A percentile compares a stretch with the other conserved stretches of the same genome.
phyloP scores from a whole-genome alignment of 495 filamentous ascomycete species.

The Daldinia loculata region DNA sequence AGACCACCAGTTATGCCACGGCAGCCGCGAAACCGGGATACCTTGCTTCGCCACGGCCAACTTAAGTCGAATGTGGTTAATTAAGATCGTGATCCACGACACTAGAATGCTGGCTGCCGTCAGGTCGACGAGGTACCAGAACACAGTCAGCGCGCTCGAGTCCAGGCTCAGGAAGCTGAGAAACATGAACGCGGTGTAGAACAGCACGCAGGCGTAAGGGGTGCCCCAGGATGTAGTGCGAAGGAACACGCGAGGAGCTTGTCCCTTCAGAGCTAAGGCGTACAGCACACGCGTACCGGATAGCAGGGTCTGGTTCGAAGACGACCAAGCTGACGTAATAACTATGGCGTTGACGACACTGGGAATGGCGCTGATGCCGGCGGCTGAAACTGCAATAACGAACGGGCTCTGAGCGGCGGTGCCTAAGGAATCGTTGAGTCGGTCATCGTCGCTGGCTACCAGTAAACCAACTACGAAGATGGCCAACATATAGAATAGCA shows the following conservation, averaged over 20 bases:
- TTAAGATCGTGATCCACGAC: slow-evolving; percentile 59
- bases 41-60: slow-evolving; percentile 54
- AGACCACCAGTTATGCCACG: slow-evolving; percentile 57
- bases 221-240: slow-evolving; percentile 68
- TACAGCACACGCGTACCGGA: slow-evolving; percentile 71
- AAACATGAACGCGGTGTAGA: slow-evolving; percentile 62
- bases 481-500: slow-evolving; percentile 69
- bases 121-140: slow-evolving; percentile 68
- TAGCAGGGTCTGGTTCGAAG: slow-evolving; percentile 69
- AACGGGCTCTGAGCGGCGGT: slow-evolving; percentile 72
- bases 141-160: slow-evolving; percentile 64
- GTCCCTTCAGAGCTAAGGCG: slow-evolving; percentile 67
- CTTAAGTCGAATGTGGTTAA: slow-evolving; percentile 58
- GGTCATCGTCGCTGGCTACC: slow-evolving; percentile 67
- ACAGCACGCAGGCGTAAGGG: slow-evolving; percentile 64
- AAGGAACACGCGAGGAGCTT: slow-evolving; percentile 65
- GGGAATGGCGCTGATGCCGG: slow-evolving; percentile 69
- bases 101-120: slow-evolving; percentile 64
- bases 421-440: slow-evolving; percentile 62
- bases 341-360: slow-evolving; percentile 74
- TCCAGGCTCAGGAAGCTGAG: slow-evolving; percentile 69
- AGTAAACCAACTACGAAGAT: slow-evolving; percentile 69
- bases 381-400: slow-evolving; percentile 72
- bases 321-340: slow-evolving; percentile 75
- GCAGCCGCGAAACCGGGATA: slow-evolving; percentile 48